Evolutionary conservation across 2,329 filamentous ascomycete species (phyloP).

Genomic region (Nectriaceae sp.): DNA sequence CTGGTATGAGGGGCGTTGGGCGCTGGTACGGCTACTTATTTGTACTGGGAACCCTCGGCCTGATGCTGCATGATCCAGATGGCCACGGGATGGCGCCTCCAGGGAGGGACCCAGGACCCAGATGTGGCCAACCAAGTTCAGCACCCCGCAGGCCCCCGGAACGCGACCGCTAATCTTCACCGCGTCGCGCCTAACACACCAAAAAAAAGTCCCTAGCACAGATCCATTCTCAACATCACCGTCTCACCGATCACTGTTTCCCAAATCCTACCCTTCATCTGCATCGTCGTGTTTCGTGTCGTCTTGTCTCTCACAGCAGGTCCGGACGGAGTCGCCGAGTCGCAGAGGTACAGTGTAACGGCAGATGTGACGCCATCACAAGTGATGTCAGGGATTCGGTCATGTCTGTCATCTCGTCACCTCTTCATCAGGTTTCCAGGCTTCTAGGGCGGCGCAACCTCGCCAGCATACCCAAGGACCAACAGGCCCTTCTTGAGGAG

Average conservation of each 20-base stretch:
- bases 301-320: no score
- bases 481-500: slow-evolving; percentile 38
- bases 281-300: background rate
- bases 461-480: slow-evolving; percentile 39
- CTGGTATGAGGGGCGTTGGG: no score
- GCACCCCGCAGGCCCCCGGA: slow-evolving; percentile 10
- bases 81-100: background rate
- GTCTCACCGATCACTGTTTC: background rate
- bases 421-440: slow-evolving; percentile 22
- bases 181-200: slow-evolving; percentile 6
- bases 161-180: slow-evolving; percentile 8
- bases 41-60: background rate
- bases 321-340: no score
- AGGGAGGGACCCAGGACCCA: slow-evolving; percentile 2
- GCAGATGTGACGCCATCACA: slow-evolving; percentile 25
- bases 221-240: background rate
- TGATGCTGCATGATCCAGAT: background rate
- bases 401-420: slow-evolving; percentile 30
- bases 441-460: slow-evolving; percentile 30
- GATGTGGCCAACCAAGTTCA: background rate
- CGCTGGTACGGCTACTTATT: background rate
- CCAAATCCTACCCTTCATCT: background rate
- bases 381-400: slow-evolving; percentile 15
- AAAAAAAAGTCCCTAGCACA: background rate
- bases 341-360: background rate